Evolutionary conservation across 1,139 yeast genomes (phyloP), one percentile per base, ranked within the genome.

Genomic region (Debaryomycetaceae sp.): DNA sequence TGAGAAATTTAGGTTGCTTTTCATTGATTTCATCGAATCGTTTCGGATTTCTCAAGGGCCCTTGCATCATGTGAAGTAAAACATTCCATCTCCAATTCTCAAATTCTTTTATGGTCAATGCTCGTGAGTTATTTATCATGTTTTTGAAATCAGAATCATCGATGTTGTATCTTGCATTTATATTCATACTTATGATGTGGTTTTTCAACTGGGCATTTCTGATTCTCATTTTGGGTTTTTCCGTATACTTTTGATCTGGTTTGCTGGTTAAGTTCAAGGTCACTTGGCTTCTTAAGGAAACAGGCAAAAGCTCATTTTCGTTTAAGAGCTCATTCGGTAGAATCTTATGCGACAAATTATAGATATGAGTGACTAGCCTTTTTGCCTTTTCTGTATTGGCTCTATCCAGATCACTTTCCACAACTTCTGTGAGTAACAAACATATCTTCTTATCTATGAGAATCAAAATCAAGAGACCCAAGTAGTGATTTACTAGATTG

Each of bases 31-130:
- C 99, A 31, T 89, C 96, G 43, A 95, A 73, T 40, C 90, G 68
- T 51, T 74, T 78, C 0, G 89, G 85, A 54, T 82, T 85, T 45
- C 80, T 63, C 23, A 93, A 66, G 0, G 97, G 96, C 0, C 97
- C 97, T 52, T 80, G 86, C 48, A 90, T 77, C 22, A 93, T 65
- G 45, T 80, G 85, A 6, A 78, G 68, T 2, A 91, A 68, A 1
- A 83, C 68, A 31, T 76, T 78, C 96, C 98, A 91, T 57, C 90
- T 85, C 99, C 99, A 95, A 42, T 82, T 83, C 4, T 82, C 73
- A 57, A 77, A 90, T 44, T 85, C 89, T 58, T 91, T 93, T 0
- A 95, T 83, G 6, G 85, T 76, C 39, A 89, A 63, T 1, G 93
- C 90, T 51, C 77, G 82, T 0, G 96, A 82, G 42, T 84, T 84